Evolutionary conservation across 208 protist genomes (phyloP).

Genomic region (Entamoeba moshkovskii): DNA sequence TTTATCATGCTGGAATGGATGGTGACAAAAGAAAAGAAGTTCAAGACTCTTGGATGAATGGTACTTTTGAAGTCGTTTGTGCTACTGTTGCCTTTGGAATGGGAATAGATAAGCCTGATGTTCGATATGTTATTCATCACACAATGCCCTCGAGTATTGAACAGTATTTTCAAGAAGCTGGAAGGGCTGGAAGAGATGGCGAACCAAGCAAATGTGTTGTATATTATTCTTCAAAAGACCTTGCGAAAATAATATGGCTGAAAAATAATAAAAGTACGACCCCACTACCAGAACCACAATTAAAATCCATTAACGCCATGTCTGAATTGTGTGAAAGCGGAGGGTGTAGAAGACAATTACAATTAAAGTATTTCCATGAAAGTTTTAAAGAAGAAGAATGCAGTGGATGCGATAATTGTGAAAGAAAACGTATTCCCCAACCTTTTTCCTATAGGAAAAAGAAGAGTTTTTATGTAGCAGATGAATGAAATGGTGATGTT

Average conservation of each 20-base stretch:
- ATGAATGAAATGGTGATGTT: not conserved
- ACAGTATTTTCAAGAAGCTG: slow-evolving; percentile 69
- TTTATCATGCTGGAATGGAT: slow-evolving; percentile 35
- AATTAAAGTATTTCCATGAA: not conserved
- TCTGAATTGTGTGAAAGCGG: not conserved
- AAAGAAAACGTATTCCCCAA: no score
- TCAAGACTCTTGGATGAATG: not conserved
- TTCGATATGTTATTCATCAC: slow-evolving; percentile 41
- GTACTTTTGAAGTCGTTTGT: not conserved
- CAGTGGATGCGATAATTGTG: not conserved
- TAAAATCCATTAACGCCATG: not conserved
- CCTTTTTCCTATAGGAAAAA: not conserved
- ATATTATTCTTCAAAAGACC: not conserved
- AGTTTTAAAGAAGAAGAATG: not conserved
- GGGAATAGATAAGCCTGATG: slow-evolving; percentile 47
- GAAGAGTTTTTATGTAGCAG: not conserved
- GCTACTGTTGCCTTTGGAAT: slow-evolving; percentile 50
- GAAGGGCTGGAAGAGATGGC: slow-evolving; percentile 63
- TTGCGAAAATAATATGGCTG: not conserved
- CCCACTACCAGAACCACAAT: not conserved
- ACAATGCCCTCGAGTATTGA: slow-evolving; percentile 28
- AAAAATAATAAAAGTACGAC: not conserved
- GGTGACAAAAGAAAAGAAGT: not conserved
- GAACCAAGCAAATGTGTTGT: not conserved
- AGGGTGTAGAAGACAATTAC: not conserved